Conservation (phyloP, 768 basidiomycete genomes). For the Tulasnella sp. region DNA sequence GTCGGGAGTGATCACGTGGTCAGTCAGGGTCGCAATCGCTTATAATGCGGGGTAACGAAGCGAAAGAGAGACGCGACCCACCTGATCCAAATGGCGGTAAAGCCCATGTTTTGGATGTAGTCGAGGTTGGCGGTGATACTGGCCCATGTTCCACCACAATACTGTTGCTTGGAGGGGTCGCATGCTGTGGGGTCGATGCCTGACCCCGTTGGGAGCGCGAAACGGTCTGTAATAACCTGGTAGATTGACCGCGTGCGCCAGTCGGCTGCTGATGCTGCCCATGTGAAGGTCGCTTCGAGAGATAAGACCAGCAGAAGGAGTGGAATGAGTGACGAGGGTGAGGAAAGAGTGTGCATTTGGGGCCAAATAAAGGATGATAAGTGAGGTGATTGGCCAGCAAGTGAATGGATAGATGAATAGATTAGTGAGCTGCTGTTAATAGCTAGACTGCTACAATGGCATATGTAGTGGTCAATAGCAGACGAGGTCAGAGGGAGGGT, state of each 20-base stretch:
- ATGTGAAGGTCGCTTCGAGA: conserved; percentile 25
- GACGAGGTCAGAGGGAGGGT: conserved; percentile 21
- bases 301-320: conserved; percentile 19
- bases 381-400: too few relatives aligned
- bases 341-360: background rate
- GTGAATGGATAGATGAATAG: too few relatives aligned
- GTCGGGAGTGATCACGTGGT: too few relatives aligned
- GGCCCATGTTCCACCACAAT: conserved; percentile 79
- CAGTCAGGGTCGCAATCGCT: too few relatives aligned
- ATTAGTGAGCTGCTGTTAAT: background rate
- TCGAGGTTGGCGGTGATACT: conserved; percentile 67
- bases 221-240: conserved; percentile 73
- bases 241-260: conserved; percentile 75
- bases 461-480: too few relatives aligned
- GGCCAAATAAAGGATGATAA: background rate
- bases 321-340: background rate
- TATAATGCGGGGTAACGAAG: too few relatives aligned
- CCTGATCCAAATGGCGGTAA: conserved; percentile 19
- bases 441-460: too few relatives aligned
- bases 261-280: conserved; percentile 56
- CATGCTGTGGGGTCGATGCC: conserved; percentile 39
- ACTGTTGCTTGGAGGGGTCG: conserved; percentile 49
- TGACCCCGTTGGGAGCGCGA: conserved; percentile 51
- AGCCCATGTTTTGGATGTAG: conserved; percentile 49
- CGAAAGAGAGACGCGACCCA: background rate